These are phyloP conservation scores for Kodamaea derodonti DNA, from an alignment of 1,139 yeast genomes.

Conservation along the genomic window DNA sequence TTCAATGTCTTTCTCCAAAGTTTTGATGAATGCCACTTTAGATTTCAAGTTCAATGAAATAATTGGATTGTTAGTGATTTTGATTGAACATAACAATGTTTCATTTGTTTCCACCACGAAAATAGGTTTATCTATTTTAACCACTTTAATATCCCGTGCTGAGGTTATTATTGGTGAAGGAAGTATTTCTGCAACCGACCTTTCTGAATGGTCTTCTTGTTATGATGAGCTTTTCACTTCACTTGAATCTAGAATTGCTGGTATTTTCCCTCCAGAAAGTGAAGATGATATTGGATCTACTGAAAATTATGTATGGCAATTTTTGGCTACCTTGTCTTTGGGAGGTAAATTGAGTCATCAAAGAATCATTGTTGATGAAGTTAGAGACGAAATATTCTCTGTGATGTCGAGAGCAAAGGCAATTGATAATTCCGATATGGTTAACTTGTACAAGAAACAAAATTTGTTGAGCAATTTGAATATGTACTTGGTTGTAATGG, in stretches of 20 bases:
- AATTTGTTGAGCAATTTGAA: slow-evolving; percentile 79
- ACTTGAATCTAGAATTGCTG: slow-evolving; percentile 72
- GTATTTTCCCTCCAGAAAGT: slow-evolving; percentile 76
- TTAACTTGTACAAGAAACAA: slow-evolving; percentile 53
- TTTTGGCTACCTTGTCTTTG: slow-evolving; percentile 87
- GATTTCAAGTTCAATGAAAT: slow-evolving; percentile 82
- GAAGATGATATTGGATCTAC: slow-evolving; percentile 51
- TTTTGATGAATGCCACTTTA: slow-evolving; percentile 78
- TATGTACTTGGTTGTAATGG: slow-evolving; percentile 93
- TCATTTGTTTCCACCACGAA: slow-evolving; percentile 77
- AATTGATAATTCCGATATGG: slow-evolving; percentile 50
- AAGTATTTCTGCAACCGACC: slow-evolving; percentile 52
- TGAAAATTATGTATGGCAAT: slow-evolving; percentile 86
- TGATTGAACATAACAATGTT: slow-evolving; percentile 70
- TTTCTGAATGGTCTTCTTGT: slow-evolving; percentile 73
- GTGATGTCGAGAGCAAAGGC: slow-evolving; percentile 81
- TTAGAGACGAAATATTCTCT: slow-evolving; percentile 89
- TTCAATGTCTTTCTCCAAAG: slow-evolving; percentile 79
- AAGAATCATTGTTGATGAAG: slow-evolving; percentile 91
- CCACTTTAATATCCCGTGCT: slow-evolving; percentile 86
- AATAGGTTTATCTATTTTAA: slow-evolving; percentile 80
- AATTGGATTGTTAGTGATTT: slow-evolving; percentile 70
- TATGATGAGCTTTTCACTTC: slow-evolving; percentile 80
- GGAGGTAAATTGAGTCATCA: slow-evolving; percentile 94
- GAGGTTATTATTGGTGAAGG: slow-evolving; percentile 89